Base-by-base conservation (phyloP, 139 green algal species). In the Chlamydomonas sp. region DNA sequence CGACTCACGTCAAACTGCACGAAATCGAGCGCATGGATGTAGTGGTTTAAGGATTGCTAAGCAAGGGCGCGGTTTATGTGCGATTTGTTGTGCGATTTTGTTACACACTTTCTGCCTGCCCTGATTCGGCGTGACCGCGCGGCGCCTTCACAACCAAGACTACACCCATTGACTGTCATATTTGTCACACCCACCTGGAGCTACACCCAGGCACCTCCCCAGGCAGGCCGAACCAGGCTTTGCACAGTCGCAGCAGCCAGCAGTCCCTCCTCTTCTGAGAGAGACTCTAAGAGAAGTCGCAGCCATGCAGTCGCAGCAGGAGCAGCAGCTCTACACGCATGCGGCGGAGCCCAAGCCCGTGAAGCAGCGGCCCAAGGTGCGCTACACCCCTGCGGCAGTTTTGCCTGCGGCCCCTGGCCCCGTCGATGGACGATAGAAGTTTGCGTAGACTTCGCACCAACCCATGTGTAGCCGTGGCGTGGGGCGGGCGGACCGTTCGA, bases 271-370 rank as follows among this genome's bases (percentile, higher is more conserved):
- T 64, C 26, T 10, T 10, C 54, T 64, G 24, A n/a, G n/a, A n/a
- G n/a, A n/a, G n/a, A n/a, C 26, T 20, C 26, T 10, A 6, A 67
- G 16, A 43, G 47, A 48, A 31, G 60, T 67, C 6, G 62, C 31
- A 5, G 54, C 62, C 37, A 30, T 48, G 13, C 22, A 20, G 37
- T 64, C 76, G 20, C 76, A 85, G 38, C 75, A 84, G 20, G 73
- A 85, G 38, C 75, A 84, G 69, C 80, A 86, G 74, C 67, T 85
- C 2, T 89, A 89, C 65, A 80, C 78, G 1, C 81, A 89, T 67
- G 79, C 81, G 5, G 79, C 79, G 2, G 84, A 87, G 60, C 84
- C 84, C 1, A 87, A 85, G 34, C 70, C 84, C 2, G 76, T 88
- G 47, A 67, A 79, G 60, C 82, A 85, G 37, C 66, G 79, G 3